These are phyloP conservation scores for Trichoderma cornu-damae DNA, from an alignment of 2,329 filamentous ascomycete genomes.

Conservation along the genomic window DNA sequence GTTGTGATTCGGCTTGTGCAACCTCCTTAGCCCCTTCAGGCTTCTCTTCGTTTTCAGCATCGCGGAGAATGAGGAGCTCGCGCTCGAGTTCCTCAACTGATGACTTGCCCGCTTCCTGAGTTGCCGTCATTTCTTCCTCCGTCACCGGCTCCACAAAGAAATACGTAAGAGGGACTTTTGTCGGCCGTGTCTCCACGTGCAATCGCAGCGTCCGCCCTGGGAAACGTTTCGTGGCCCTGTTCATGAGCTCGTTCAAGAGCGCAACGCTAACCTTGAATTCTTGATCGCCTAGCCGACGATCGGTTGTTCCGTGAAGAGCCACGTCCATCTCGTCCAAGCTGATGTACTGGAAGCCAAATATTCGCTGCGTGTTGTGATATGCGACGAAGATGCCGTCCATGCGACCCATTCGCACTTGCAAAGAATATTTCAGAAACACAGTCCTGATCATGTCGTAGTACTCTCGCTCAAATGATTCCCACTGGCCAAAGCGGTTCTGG, in stretches of 20 bases:
- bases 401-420: conserved; percentile 92
- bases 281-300: conserved; percentile 64
- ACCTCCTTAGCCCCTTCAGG: conserved; percentile 19
- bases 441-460: conserved; percentile 95
- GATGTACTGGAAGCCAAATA: conserved; percentile 97
- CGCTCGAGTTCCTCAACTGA: conserved; percentile 66
- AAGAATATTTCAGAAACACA: conserved; percentile 91
- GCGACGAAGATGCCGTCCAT: conserved; percentile 99
- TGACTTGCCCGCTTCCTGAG: conserved; percentile 64
- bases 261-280: conserved; percentile 81
- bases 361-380: conserved; percentile 88
- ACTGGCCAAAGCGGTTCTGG: conserved; percentile 66
- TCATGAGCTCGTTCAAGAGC: conserved; percentile 72
- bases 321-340: conserved; percentile 80
- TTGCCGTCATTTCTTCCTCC: conserved; percentile 62
- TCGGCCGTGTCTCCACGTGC: conserved; percentile 70
- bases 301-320: conserved; percentile 73
- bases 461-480: conserved; percentile 89
- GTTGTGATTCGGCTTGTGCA: conserved; percentile 22
- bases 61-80: conserved; percentile 49
- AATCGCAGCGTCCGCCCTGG: conserved; percentile 72
- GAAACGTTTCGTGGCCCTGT: conserved; percentile 69
- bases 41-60: conserved; percentile 29
- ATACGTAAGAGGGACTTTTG: conserved; percentile 65
- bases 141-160: conserved; percentile 84